phyloP scores from a whole-genome alignment of 805 yeast genomes.

The Tetrapisispora fleetii region DNA sequence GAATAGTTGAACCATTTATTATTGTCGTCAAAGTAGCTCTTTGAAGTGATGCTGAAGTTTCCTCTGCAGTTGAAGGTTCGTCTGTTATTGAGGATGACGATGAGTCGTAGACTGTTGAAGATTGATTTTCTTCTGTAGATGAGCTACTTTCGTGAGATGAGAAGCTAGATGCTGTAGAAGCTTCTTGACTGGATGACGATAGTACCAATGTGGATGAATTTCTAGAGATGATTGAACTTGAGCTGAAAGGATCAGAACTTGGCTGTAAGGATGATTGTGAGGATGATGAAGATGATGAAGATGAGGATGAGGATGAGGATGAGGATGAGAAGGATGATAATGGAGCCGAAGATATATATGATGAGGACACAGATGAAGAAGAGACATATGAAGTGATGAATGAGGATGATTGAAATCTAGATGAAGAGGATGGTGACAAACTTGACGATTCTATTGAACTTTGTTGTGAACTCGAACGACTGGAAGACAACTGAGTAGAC shows the following conservation, averaged over 20 bases:
- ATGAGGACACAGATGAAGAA: not conserved
- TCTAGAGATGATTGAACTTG: not conserved
- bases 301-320: not conserved
- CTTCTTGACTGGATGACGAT: not conserved
- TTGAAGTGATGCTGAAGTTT: conserved; percentile 4
- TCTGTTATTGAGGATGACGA: conserved; percentile 13
- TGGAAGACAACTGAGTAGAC: not conserved
- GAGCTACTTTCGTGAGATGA: conserved; percentile 6
- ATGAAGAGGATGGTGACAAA: not conserved
- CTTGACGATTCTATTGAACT: not conserved
- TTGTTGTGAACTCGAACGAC: not conserved
- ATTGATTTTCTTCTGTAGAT: conserved; percentile 3
- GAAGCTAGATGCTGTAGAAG: conserved; percentile 2
- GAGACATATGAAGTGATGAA: not conserved
- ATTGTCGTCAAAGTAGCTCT: conserved; percentile 20
- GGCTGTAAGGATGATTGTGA: not conserved
- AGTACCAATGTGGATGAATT: not conserved
- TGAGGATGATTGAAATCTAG: not conserved
- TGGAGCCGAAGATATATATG: too few relatives aligned
- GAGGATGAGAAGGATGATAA: not conserved
- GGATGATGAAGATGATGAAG: conserved; percentile 3
- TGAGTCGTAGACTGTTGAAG: conserved; percentile 8
- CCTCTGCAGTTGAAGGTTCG: conserved; percentile 9
- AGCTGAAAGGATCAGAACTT: not conserved
- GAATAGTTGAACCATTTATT: conserved; percentile 27